Evolutionary conservation across 352 stramenopile genomes (phyloP), one percentile per base, ranked within the genome.

Genomic region (Pythium periplocum): DNA sequence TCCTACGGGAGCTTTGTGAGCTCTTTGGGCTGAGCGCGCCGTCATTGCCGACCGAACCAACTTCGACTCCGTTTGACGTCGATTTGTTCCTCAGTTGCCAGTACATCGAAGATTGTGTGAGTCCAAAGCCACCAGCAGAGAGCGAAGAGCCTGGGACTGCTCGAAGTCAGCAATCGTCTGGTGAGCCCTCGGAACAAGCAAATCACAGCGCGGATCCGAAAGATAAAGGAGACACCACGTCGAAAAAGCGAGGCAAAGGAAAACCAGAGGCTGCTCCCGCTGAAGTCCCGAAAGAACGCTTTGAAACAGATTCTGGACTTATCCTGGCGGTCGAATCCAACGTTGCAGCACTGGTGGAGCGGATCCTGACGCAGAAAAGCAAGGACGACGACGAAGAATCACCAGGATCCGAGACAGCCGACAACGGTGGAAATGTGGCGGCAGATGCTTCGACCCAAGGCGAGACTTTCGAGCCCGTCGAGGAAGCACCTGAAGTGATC

Each of bases 71-170:
- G 11, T 66, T 85, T 12, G 63, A 87, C 33, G 17, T 88, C 26
- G 62, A 80, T 34, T 38, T 54, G 11, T 83, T 87, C 45, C 53
- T 90, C 12, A 90, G 75, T 53, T 43, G 47, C 7, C 48, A 82
- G 34, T 63, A 66, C 43, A 81, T 88, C 50, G 69, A 85, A 26
- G 43, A 83, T 8, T 35, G 69, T 4, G 61, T 55, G 7, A 17
- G 47, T 36, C 48, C 53, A 0, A 60, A 55, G 45, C 35, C 38
- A 30, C 36, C 40, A 31, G 3, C 30, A 39, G 31, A 10, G 10
- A 40, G 53, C 10, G 41, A 65, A n/a, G 35, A 43, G 9, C 17
- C 17, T 26, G 17, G 17, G 17, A 26, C 17, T 26, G 11, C 35
- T 7, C 35, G 46, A 12, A 26, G 26, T 11, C 26, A 51, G 30